Evolutionary conservation across 345 rosid genomes (phyloP).

Genomic region (Arabidopsis thaliana): DNA sequence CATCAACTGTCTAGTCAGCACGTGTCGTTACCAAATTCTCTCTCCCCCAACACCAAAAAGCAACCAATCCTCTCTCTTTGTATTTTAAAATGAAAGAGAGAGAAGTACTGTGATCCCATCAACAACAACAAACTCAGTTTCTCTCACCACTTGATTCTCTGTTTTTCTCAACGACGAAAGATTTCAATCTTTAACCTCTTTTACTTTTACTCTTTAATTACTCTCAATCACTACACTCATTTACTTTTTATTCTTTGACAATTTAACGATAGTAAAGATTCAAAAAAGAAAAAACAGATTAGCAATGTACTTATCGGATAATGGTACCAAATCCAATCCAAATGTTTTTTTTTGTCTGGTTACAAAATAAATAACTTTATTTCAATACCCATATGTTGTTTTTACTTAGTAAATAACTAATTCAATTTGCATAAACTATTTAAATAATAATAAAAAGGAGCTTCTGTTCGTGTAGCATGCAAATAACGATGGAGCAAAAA

Average conservation of each 20-base stretch:
- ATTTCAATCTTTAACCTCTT: background rate
- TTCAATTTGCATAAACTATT: background rate
- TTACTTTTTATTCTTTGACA: too few relatives aligned
- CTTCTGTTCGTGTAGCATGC: constrained; percentile 5
- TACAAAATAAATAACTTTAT: too few relatives aligned
- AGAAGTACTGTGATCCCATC: constrained; percentile 26
- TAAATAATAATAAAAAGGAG: background rate
- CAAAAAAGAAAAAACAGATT: background rate
- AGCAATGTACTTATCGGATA: background rate
- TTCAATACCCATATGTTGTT: background rate
- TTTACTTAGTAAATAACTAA: background rate
- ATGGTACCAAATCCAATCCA: background rate
- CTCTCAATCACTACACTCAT: background rate
- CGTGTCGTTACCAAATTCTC: constrained; percentile 40
- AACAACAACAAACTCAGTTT: constrained; percentile 17
- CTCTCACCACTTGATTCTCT: constrained; percentile 6
- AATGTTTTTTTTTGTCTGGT: background rate
- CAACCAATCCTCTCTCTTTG: constrained; percentile 10
- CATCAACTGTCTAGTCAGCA: constrained; percentile 37
- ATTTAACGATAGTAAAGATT: too few relatives aligned
- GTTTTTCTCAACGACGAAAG: background rate
- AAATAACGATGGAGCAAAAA: constrained; percentile 26
- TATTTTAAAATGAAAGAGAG: background rate
- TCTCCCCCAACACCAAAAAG: constrained; percentile 28
- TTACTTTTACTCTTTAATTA: constrained; percentile 2